phyloP scores from a whole-genome alignment of 768 basidiomycete genomes.

The Lentinus brumalis region DNA sequence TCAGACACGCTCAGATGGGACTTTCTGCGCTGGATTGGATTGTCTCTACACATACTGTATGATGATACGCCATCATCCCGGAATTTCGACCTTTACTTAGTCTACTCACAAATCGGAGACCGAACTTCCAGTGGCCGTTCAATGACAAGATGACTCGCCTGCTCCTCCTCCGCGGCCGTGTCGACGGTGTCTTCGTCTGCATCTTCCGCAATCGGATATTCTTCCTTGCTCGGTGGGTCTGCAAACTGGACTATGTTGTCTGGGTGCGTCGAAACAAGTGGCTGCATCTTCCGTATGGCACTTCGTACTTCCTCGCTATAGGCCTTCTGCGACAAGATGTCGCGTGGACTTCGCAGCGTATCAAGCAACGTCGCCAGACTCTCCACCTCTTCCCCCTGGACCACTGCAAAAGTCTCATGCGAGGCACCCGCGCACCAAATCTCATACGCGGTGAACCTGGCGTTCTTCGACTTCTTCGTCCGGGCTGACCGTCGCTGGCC shows the following conservation, averaged over 20 bases:
- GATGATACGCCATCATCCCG: no score
- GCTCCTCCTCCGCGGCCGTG: no score
- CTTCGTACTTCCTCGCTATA: neutral
- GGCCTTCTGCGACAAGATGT: neutral
- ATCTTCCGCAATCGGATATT: neutral
- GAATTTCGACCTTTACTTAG: no score
- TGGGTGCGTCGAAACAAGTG: neutral
- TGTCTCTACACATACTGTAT: no score
- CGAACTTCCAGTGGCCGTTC: no score
- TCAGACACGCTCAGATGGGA: no score
- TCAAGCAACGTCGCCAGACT: neutral
- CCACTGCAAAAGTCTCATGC: constrained; percentile 3
- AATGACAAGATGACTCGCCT: no score
- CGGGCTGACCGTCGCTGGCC: neutral
- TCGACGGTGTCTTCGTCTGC: neutral
- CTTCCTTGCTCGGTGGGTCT: neutral
- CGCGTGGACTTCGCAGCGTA: neutral
- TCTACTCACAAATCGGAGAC: no score
- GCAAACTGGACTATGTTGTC: neutral
- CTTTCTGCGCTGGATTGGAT: no score
- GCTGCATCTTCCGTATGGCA: neutral
- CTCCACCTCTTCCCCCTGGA: neutral
- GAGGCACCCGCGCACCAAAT: constrained; percentile 19
- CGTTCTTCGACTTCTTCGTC: neutral
- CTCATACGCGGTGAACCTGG: constrained; percentile 17